Conservation (phyloP, 768 basidiomycete genomes). For the Tulasnella sp. region DNA sequence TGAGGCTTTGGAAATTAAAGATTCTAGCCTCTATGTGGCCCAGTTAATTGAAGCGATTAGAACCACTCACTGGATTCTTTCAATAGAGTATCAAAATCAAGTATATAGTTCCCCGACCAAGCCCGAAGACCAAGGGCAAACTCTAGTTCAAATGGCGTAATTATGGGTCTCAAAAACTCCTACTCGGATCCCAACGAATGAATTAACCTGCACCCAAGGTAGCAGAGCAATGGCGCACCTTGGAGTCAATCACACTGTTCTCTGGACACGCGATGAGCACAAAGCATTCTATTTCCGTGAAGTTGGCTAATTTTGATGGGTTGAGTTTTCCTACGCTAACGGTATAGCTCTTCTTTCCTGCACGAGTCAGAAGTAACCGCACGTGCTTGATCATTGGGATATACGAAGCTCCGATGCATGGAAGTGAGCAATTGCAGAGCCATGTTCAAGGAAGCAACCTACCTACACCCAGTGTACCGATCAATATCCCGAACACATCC, state of each 20-base stretch:
- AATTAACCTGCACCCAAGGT: background rate
- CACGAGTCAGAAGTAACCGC: conserved; percentile 48
- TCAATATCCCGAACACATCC: conserved; percentile 88
- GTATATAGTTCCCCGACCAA: conserved; percentile 67
- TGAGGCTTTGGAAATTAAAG: too few species aligned
- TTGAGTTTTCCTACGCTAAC: conserved; percentile 91
- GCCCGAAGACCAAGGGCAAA: conserved; percentile 57
- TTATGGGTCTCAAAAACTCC: conserved; percentile 83
- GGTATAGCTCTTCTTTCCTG: conserved; percentile 85
- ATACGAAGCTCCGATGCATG: conserved; percentile 48
- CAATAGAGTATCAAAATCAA: conserved; percentile 59
- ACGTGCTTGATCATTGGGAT: conserved; percentile 73
- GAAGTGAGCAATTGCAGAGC: too few species aligned
- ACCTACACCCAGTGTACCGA: conserved; percentile 89
- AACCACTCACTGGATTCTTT: too few species aligned
- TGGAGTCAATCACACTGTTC: conserved; percentile 50
- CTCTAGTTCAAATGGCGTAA: conserved; percentile 86
- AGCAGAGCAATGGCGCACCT: conserved; percentile 29
- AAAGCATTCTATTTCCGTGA: conserved; percentile 91
- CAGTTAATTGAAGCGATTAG: too few species aligned
- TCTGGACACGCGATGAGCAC: conserved; percentile 91
- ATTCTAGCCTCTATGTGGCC: too few species aligned
- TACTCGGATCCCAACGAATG: conserved; percentile 25
- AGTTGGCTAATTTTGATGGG: conserved; percentile 90
- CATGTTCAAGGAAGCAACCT: conserved; percentile 22